Percentiles rank a stretch among this genome's conserved stretches.
phyloP scores from a whole-genome alignment of 1,139 yeast genomes.

The Scheffersomyces titani region DNA sequence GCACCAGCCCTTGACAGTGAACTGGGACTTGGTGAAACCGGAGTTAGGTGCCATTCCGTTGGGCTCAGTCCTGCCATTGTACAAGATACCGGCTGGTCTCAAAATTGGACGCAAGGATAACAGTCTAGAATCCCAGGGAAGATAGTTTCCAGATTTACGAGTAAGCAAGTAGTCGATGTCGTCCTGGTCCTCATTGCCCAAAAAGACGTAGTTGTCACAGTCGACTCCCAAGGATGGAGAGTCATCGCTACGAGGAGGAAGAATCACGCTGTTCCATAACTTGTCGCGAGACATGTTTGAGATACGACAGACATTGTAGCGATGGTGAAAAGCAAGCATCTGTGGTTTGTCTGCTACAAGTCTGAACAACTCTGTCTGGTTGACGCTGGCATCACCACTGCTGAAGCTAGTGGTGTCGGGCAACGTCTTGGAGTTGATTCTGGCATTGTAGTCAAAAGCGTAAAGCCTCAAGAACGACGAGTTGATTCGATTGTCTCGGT shows the following conservation, averaged over 20 bases:
- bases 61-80: conserved; percentile 20
- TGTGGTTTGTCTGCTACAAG: conserved; percentile 18
- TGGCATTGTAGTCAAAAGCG: conserved; percentile 45
- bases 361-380: conserved; percentile 7
- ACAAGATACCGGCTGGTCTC: conserved; percentile 39
- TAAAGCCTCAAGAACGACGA: conserved; percentile 46
- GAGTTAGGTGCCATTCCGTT: conserved; percentile 42
- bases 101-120: conserved; percentile 13
- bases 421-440: conserved; percentile 26
- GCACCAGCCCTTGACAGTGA: conserved; percentile 57
- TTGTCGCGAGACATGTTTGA: conserved; percentile 45
- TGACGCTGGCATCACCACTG: conserved; percentile 20
- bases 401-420: conserved; percentile 30
- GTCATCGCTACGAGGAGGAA: conserved; percentile 47
- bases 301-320: conserved; percentile 29
- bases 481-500: conserved; percentile 51
- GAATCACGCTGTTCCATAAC: conserved; percentile 50
- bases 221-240: conserved; percentile 29
- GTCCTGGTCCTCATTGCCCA: conserved; percentile 12
- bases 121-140: conserved; percentile 40
- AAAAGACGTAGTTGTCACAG: conserved; percentile 20
- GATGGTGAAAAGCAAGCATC: conserved; percentile 27
- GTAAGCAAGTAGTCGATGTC: conserved; percentile 6
- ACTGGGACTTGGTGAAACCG: conserved; percentile 45
- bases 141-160: conserved; percentile 13